Conservation (phyloP, 768 basidiomycete species). For the Tulasnella calospora region DNA sequence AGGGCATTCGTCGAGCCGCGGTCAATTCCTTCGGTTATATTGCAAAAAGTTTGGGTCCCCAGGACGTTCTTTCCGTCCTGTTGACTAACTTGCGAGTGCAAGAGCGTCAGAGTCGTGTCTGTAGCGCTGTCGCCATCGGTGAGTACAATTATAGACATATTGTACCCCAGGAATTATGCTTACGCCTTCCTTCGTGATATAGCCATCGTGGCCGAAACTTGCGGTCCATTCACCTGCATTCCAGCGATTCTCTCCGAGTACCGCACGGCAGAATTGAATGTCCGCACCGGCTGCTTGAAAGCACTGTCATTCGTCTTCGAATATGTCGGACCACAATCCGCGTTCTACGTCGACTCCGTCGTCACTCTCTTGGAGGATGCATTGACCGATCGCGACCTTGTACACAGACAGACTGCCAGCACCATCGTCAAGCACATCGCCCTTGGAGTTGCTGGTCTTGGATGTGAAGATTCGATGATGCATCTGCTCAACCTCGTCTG, state of each 20-base stretch:
- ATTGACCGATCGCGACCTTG: conserved; percentile 94
- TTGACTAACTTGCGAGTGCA: conserved; percentile 96
- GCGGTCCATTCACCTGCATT: conserved; percentile 96
- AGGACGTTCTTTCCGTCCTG: conserved; percentile 93
- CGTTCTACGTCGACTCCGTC: conserved; percentile 93
- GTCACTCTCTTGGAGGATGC: conserved; percentile 98
- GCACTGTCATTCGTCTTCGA: conserved; percentile 98
- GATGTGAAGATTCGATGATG: conserved; percentile 96
- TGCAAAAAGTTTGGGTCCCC: conserved; percentile 97
- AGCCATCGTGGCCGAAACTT: conserved; percentile 87
- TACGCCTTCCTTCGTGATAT: not conserved
- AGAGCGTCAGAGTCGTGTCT: conserved; percentile 97
- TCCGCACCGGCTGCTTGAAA: conserved; percentile 97
- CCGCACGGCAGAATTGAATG: conserved; percentile 95
- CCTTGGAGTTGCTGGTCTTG: conserved; percentile 92
- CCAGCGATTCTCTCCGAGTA: conserved; percentile 99
- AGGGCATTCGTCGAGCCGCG: conserved; percentile 95
- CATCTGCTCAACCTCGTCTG: conserved; percentile 98
- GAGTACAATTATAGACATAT: conserved; percentile 27
- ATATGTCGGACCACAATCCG: conserved; percentile 95
- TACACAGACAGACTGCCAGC: conserved; percentile 95
- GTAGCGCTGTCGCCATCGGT: conserved; percentile 94
- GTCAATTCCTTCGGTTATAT: conserved; percentile 99
- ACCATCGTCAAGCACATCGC: conserved; percentile 98
- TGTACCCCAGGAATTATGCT: not conserved